These are phyloP conservation scores for Buxus sempervirens DNA, from an alignment of 164 flowering plant species.

Conservation along the genomic window DNA sequence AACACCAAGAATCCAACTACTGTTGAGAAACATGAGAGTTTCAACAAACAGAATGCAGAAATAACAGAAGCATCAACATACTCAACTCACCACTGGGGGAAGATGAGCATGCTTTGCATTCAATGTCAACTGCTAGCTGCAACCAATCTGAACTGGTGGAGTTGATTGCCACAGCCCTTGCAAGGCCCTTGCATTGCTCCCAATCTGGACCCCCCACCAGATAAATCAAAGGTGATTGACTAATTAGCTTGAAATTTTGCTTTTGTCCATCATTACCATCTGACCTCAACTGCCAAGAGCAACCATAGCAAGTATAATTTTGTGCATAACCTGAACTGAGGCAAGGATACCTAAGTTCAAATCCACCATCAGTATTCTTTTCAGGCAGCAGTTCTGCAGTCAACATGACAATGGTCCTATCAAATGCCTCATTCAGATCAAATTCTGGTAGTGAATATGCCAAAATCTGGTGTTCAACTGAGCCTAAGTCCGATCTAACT, in stretches of 20 bases:
- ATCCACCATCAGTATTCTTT: slow-evolving; percentile 13
- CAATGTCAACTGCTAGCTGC: slow-evolving; percentile 15
- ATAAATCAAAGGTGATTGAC: slow-evolving; percentile 19
- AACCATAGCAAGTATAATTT: slow-evolving; percentile 51
- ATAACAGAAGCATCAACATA: neutral
- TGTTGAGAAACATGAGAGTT: too few relatives aligned
- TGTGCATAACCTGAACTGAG: slow-evolving; percentile 37
- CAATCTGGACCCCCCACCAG: slow-evolving; percentile 58
- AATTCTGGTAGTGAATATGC: slow-evolving; percentile 59
- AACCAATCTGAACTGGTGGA: slow-evolving; percentile 40
- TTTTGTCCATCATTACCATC: slow-evolving; percentile 7
- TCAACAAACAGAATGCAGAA: neutral
- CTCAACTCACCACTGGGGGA: slow-evolving; percentile 29
- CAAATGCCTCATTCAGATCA: slow-evolving; percentile 72
- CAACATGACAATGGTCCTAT: slow-evolving; percentile 47
- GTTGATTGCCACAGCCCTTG: slow-evolving; percentile 45
- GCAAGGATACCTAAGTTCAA: slow-evolving; percentile 61
- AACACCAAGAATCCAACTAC: neutral
- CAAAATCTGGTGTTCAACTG: slow-evolving; percentile 35
- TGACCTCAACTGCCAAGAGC: slow-evolving; percentile 16
- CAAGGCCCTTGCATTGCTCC: slow-evolving; percentile 51
- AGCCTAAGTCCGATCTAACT: slow-evolving; percentile 44
- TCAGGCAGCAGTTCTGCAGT: slow-evolving; percentile 19
- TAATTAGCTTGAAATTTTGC: slow-evolving; percentile 1
- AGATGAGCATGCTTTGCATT: slow-evolving; percentile 23